Evolutionary conservation across 306 rosid genomes (phyloP).

Genomic region (Quillaja saponaria): DNA sequence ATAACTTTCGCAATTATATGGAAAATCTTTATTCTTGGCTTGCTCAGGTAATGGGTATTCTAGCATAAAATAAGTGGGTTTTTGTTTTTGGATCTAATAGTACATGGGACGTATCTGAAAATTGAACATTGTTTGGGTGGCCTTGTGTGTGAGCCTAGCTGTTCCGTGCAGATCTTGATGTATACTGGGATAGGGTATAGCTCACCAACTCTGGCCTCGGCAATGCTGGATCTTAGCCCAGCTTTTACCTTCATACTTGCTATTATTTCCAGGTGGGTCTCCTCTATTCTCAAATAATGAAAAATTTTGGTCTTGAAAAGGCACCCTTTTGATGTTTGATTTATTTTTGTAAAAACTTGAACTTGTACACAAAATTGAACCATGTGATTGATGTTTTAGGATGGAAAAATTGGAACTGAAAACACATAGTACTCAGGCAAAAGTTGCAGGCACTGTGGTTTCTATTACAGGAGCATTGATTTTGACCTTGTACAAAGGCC

Average conservation of each 20-base stretch:
- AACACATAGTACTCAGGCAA: conserved; percentile 40
- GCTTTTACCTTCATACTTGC: conserved; percentile 53
- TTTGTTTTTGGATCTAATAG: background rate
- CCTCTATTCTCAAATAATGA: background rate
- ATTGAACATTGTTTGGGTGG: background rate
- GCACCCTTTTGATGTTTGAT: no score
- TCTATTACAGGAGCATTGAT: conserved; percentile 51
- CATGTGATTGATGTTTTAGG: conserved; percentile 26
- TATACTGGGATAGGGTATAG: conserved; percentile 40
- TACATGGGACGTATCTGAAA: background rate
- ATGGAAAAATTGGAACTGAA: conserved; percentile 48
- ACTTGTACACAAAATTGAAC: background rate
- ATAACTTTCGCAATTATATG: conserved; percentile 17
- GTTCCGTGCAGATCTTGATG: conserved; percentile 33
- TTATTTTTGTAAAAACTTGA: background rate
- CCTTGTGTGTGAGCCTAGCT: conserved; percentile 9
- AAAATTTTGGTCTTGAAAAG: background rate
- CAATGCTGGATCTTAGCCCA: conserved; percentile 44
- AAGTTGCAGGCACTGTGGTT: conserved; percentile 43
- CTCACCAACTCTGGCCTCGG: conserved; percentile 53
- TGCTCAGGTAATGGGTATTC: conserved; percentile 34
- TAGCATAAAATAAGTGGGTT: background rate
- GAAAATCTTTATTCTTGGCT: conserved; percentile 32
- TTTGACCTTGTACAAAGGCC: conserved; percentile 49
- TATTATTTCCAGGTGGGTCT: conserved; percentile 35